Conservation (phyloP, 2,329 filamentous ascomycete species). For the Clarireedia sp. region DNA sequence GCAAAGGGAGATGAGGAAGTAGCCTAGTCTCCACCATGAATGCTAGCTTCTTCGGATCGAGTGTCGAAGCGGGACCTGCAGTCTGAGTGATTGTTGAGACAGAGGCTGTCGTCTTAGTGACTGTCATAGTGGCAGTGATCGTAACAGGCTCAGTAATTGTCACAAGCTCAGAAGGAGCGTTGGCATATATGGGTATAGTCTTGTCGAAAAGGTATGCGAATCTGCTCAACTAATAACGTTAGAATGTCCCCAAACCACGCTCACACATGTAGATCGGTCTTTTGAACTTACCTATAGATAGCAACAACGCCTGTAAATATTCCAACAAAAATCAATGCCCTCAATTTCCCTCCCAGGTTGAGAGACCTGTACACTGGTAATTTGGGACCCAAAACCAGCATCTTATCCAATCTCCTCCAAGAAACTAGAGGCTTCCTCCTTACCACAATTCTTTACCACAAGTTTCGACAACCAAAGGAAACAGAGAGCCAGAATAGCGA, state of each 20-base stretch:
- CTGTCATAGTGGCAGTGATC: not conserved
- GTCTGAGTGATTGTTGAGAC: constrained; percentile 2
- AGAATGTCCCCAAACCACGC: not conserved
- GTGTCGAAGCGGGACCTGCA: constrained; percentile 16
- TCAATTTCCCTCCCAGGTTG: not conserved
- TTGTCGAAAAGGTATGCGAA: constrained; percentile 1
- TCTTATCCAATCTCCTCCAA: too few relatives aligned
- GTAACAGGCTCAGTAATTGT: not conserved
- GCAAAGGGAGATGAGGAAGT: constrained; percentile 41
- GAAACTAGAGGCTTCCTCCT: not conserved
- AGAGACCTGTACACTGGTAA: not conserved
- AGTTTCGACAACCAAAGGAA: too few relatives aligned
- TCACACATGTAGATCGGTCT: too few relatives aligned
- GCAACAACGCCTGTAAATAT: not conserved
- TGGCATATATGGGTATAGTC: not conserved
- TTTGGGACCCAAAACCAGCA: too few relatives aligned
- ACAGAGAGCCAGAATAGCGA: too few relatives aligned
- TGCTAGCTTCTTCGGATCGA: constrained; percentile 35
- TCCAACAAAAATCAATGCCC: not conserved
- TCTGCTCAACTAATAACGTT: not conserved
- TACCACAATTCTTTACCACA: not conserved
- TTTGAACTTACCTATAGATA: constrained; percentile 1
- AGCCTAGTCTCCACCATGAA: constrained; percentile 47
- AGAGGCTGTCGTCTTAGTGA: not conserved
- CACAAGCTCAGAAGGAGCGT: not conserved